Base-by-base conservation (phyloP, 2,329 filamentous ascomycete species). In the Septoria linicola region DNA sequence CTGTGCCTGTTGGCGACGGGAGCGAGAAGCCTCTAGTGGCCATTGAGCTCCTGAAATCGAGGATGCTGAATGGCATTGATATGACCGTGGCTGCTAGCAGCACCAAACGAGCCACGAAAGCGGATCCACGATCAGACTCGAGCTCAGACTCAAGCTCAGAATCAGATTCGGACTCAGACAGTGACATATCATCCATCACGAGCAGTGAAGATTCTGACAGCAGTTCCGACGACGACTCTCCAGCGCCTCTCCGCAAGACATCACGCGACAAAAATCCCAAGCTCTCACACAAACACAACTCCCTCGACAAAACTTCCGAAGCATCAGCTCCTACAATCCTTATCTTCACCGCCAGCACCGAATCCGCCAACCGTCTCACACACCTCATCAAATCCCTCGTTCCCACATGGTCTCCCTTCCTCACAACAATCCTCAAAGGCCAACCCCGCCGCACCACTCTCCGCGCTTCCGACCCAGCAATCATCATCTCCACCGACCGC, bases 301-400 rank as follows among this genome's bases (percentile, higher is more conserved):
- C n/a, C 53, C 30, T 5, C 35, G 10, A 44, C 30, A 30, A 21
- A 13, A 25, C 23, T 39, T 3, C 44, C 30, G 34, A 36, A 36
- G 10, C 44, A 11, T 11, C 11, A 3, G 44, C 36, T 16, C 67
- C 67, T 13, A 75, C 71, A 4, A 82, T 86, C 8, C 78, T 97
- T 30, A 83, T 97, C 59, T 97, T 97, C 68, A 91, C 90, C 40
- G 89, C 89, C 62, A 95, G 88, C 51, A 96, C 92, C 66, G 90
- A 96, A 68, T 83, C 85, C 14, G 89, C 92, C 1, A 79, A 88
- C n/a, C 87, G 93, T 52, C 80, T 97, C n/a, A 84, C 87, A 1
- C 86, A 89, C 16, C 82, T 97, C 0, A 76, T 97, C 8, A 55
- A 56, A 23, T 30, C 47, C 10, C 59, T 71, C n/a, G 55, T 63